Evolutionary conservation across 2,329 filamentous ascomycete species (phyloP).

Genomic region (Chaetothyriales sp.): DNA sequence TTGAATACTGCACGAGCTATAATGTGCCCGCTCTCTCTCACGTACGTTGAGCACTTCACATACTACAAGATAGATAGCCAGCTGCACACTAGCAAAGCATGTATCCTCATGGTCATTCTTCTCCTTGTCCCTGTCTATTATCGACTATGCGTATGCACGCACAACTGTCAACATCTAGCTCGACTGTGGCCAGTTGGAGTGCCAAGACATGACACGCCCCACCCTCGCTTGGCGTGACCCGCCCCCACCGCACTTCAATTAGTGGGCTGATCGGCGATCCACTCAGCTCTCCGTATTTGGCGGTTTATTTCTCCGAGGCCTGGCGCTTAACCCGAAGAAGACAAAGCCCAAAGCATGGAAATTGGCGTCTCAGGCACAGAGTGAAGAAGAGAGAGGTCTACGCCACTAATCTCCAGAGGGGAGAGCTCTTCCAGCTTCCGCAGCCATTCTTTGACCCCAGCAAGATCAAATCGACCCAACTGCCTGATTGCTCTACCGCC

Average conservation of each 20-base stretch:
- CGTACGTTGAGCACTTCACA: not conserved
- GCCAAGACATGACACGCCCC: not conserved
- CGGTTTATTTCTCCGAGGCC: not conserved
- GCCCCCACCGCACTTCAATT: too few species aligned
- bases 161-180: too few species aligned
- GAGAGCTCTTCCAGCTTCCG: not conserved
- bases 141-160: not conserved
- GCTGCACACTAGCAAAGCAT: not conserved
- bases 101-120: not conserved
- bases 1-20: not conserved
- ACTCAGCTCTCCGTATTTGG: not conserved
- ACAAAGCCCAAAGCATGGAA: not conserved
- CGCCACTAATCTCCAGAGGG: not conserved
- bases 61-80: not conserved
- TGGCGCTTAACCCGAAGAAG: not conserved
- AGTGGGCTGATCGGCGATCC: not conserved
- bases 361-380: not conserved
- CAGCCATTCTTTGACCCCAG: not conserved
- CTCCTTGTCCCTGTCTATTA: not conserved
- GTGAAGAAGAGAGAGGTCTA: not conserved
- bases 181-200: not conserved
- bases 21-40: not conserved
- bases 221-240: too few species aligned
- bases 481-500: not conserved
- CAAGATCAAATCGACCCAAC: not conserved